Evolutionary conservation across 768 basidiomycete species (phyloP).

Genomic region (Jaapia argillacea): DNA sequence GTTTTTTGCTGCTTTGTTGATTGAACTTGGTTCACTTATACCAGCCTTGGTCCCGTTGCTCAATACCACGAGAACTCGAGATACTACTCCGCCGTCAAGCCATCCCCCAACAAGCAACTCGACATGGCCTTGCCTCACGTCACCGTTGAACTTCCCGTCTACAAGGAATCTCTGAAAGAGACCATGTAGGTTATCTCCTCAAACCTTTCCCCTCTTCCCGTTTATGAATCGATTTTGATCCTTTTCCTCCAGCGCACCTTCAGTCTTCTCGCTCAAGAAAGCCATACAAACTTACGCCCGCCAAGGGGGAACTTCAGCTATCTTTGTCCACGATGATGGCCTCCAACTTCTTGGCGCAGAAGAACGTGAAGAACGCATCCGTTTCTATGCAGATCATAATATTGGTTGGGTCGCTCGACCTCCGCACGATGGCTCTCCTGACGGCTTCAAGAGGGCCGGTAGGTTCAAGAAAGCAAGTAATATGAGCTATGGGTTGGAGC

Average conservation of each 20-base stretch:
- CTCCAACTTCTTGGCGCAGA: conserved; percentile 53
- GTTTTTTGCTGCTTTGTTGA: too few species aligned
- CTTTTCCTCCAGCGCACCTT: conserved; percentile 41
- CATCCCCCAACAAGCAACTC: conserved; percentile 50
- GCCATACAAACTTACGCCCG: conserved; percentile 89
- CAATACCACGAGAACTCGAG: conserved; percentile 80
- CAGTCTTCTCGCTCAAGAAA: conserved; percentile 69
- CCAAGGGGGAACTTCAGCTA: conserved; percentile 76
- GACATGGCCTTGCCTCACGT: conserved; percentile 63
- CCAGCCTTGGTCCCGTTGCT: conserved; percentile 70
- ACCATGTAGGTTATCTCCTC: conserved; percentile 51
- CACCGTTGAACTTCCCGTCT: conserved; percentile 79
- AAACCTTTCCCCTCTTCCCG: conserved; percentile 1
- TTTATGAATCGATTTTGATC: not conserved
- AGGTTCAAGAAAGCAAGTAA: conserved; percentile 93
- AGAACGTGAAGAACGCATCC: conserved; percentile 56
- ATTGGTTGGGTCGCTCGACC: conserved; percentile 84
- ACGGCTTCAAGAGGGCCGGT: conserved; percentile 74
- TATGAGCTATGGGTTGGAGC: conserved; percentile 75
- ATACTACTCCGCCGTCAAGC: conserved; percentile 68
- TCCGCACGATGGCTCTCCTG: conserved; percentile 44
- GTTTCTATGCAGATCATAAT: conserved; percentile 67
- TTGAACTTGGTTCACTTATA: conserved; percentile 1
- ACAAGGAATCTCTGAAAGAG: conserved; percentile 76
- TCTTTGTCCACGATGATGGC: conserved; percentile 81